phyloP scores from a whole-genome alignment of 495 filamentous ascomycete genomes.

The Tricharina praecox region DNA sequence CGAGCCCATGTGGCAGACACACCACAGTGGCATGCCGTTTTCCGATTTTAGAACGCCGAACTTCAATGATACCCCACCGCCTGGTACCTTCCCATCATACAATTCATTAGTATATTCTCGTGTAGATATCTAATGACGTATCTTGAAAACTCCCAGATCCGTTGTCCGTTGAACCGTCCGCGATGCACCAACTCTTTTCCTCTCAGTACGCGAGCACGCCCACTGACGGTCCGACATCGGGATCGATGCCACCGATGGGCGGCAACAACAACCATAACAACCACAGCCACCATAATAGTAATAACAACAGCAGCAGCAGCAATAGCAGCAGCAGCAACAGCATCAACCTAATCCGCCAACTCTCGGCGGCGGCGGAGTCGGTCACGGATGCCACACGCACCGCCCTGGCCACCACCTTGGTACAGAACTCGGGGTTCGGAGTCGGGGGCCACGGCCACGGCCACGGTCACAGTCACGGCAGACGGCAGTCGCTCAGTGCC shows the following conservation, averaged over 20 bases:
- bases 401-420: slow-evolving; percentile 66
- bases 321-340: too few relatives aligned
- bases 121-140: slow-evolving; percentile 12
- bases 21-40: slow-evolving; percentile 6
- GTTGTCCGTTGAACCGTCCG: slow-evolving; percentile 24
- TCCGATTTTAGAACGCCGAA: slow-evolving; percentile 25
- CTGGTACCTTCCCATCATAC: slow-evolving; percentile 39
- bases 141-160: slow-evolving; percentile 22
- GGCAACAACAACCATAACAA: too few relatives aligned
- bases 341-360: slow-evolving; percentile 40
- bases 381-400: slow-evolving; percentile 90
- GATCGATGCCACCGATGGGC: not conserved
- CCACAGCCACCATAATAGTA: too few relatives aligned
- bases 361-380: slow-evolving; percentile 51
- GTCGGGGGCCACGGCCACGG: slow-evolving; percentile 29
- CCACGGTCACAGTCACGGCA: slow-evolving; percentile 21
- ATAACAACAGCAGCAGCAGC: too few relatives aligned
- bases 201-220: slow-evolving; percentile 20
- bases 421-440: slow-evolving; percentile 56
- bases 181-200: slow-evolving; percentile 23
- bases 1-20: slow-evolving; percentile 27
- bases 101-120: slow-evolving; percentile 12
- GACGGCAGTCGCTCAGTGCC: slow-evolving; percentile 29
- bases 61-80: slow-evolving; percentile 43
- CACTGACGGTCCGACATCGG: slow-evolving; percentile 11